Evolutionary conservation across 768 basidiomycete species (phyloP), one percentile per base, ranked within the genome.

Genomic region (Agaricus blazei): DNA sequence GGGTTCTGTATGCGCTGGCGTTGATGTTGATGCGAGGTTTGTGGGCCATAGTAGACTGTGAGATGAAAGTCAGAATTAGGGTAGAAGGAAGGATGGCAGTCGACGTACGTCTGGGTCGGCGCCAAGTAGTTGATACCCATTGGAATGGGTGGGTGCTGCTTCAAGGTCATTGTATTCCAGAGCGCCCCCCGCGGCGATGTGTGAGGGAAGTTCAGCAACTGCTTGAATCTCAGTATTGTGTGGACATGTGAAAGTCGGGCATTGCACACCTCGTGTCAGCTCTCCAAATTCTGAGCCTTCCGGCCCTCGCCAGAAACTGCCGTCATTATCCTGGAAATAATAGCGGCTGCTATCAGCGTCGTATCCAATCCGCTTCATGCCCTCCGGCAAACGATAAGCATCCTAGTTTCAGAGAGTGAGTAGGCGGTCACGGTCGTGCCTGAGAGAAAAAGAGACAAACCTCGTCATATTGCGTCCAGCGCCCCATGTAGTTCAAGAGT

Each of bases 351-450:
- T 75, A 70, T 91, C 89, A 3, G 84, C 72, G 68, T 92, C 89
- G 64, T 90, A 91, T 9, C 88, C 89, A 54, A 87, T 80, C 34
- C 89, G 82, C 58, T 81, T 72, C 79, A 82, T 78, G 50, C 81
- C 81, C 56, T 76, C 77, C 11, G 81, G 80, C 6, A 82, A 69
- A 36, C 79, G 75, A 64, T 75, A 71, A 48, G 73, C 75, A 60
- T 82, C 80, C 80, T 81, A 14, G 47, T 43, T 45, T 61, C 64
- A 66, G 24, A 37, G 56, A 43, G 31, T 46, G 27, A 48, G 48
- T 23, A 48, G 45, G 38, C 45, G 5, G 14, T 45, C 31, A 52
- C 3, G 3, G 34, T 34, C 34, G 34, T 8, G 34, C 11, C 11
- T 31, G 40, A 48, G 23, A 23, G 47, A 11, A 52, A 9, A 45